phyloP scores from a whole-genome alignment of 192 early-diverging fungal species.

The Umbelopsis vinacea region DNA sequence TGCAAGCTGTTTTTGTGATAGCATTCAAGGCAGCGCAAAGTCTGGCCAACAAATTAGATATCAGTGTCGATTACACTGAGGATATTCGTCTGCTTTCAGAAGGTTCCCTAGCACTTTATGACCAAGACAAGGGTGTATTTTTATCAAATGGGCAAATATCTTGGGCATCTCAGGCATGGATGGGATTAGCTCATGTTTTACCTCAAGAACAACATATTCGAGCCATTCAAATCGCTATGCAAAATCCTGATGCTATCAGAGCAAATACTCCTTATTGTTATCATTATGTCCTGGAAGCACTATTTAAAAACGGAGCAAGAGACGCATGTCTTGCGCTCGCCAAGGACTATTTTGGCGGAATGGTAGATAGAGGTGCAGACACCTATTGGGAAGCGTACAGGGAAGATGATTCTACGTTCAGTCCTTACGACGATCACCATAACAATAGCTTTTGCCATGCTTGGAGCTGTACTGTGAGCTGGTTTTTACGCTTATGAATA shows the following conservation, averaged over 20 bases:
- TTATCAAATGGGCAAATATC: slow-evolving; percentile 1
- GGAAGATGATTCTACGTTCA: slow-evolving; percentile 15
- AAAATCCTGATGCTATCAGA: slow-evolving; percentile 1
- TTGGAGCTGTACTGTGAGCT: slow-evolving; percentile 24
- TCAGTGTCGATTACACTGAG: background rate
- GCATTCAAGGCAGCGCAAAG: slow-evolving; percentile 5
- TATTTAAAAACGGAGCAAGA: slow-evolving; percentile 2
- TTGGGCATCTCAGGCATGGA: slow-evolving; percentile 21
- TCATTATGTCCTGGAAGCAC: slow-evolving; percentile 17
- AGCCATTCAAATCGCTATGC: slow-evolving; percentile 5
- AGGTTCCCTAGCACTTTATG: slow-evolving; percentile 12
- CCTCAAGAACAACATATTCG: background rate
- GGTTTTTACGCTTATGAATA: slow-evolving; percentile 8
- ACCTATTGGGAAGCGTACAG: slow-evolving; percentile 23
- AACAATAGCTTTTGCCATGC: slow-evolving; percentile 26
- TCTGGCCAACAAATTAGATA: background rate
- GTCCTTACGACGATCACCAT: slow-evolving; percentile 23
- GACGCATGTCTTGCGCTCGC: background rate
- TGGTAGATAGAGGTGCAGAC: slow-evolving; percentile 17
- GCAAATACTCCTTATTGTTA: slow-evolving; percentile 19
- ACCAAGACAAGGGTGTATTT: background rate
- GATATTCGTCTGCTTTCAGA: background rate
- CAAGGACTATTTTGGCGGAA: slow-evolving; percentile 17
- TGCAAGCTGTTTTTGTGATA: slow-evolving; percentile 18
- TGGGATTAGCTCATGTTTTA: slow-evolving; percentile 16